These are phyloP conservation scores for Huntiella abstrusa DNA, from an alignment of 2,329 filamentous ascomycete genomes.

Conservation along the genomic window DNA sequence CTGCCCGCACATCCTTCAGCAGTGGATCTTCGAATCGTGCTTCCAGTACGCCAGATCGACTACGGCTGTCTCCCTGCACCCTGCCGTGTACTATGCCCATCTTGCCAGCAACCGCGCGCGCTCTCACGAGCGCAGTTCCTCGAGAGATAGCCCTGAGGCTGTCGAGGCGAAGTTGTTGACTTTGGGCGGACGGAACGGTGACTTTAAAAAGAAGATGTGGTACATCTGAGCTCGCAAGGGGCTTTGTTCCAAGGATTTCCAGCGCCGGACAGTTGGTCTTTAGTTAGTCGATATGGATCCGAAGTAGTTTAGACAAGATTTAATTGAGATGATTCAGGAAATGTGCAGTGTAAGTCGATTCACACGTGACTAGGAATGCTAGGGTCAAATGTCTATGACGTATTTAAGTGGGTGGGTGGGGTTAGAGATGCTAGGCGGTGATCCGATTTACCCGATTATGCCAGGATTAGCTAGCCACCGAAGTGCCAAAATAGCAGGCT, in stretches of 20 bases:
- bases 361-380: no score
- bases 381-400: no score
- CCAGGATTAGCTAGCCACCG: no score
- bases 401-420: no score
- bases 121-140: conserved; percentile 39
- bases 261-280: not conserved
- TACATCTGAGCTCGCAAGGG: conserved; percentile 19
- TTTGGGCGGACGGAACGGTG: not conserved
- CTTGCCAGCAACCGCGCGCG: conserved; percentile 65
- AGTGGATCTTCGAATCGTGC: conserved; percentile 84
- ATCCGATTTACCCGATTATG: no score
- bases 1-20: conserved; percentile 51
- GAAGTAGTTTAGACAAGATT: no score
- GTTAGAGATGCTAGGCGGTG: no score
- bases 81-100: conserved; percentile 92
- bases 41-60: conserved; percentile 88
- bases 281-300: no score
- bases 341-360: no score
- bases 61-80: conserved; percentile 74
- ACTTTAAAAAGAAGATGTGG: conserved; percentile 22
- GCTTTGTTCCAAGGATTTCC: not conserved
- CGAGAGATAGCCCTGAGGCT: not conserved
- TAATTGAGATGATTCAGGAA: no score
- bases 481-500: no score
- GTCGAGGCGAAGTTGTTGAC: not conserved